phyloP scores from a whole-genome alignment of 192 early-diverging fungal species.

The Coemansia sp. region DNA sequence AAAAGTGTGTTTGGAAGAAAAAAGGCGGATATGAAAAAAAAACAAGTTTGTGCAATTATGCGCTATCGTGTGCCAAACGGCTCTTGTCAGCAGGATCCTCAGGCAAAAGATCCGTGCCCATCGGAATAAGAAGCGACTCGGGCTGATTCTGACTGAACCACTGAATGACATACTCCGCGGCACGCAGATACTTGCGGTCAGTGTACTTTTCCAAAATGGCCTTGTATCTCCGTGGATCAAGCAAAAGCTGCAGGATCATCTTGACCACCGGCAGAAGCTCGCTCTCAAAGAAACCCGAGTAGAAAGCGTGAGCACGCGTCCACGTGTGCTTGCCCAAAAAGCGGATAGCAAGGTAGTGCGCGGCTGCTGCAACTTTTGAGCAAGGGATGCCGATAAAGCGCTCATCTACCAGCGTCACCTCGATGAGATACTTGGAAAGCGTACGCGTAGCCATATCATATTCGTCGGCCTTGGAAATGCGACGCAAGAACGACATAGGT shows the following conservation, averaged over 20 bases:
- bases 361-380: conserved; percentile 50
- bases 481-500: conserved; percentile 57
- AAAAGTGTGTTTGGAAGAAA: background rate
- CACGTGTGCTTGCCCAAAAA: conserved; percentile 49
- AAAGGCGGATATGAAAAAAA: background rate
- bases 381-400: conserved; percentile 55
- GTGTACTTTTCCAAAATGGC: conserved; percentile 52
- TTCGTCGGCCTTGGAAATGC: conserved; percentile 60
- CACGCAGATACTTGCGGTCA: conserved; percentile 34
- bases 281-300: conserved; percentile 67
- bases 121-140: conserved; percentile 12
- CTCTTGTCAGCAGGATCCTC: background rate
- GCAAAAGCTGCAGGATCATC: conserved; percentile 56
- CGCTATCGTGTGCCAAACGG: too few species aligned
- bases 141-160: conserved; percentile 18
- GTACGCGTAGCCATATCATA: conserved; percentile 59
- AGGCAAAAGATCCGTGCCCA: conserved; percentile 5
- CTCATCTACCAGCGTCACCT: conserved; percentile 58
- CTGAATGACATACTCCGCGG: conserved; percentile 40
- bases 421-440: conserved; percentile 60
- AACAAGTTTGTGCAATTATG: background rate
- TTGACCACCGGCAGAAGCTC: conserved; percentile 48
- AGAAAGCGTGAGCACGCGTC: conserved; percentile 58
- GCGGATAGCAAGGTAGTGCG: conserved; percentile 43
- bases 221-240: conserved; percentile 41